Percentiles rank a stretch among this genome's conserved stretches.
Conservation (phyloP, 2,329 filamentous ascomycete genomes). For the Talaromyces sp. region DNA sequence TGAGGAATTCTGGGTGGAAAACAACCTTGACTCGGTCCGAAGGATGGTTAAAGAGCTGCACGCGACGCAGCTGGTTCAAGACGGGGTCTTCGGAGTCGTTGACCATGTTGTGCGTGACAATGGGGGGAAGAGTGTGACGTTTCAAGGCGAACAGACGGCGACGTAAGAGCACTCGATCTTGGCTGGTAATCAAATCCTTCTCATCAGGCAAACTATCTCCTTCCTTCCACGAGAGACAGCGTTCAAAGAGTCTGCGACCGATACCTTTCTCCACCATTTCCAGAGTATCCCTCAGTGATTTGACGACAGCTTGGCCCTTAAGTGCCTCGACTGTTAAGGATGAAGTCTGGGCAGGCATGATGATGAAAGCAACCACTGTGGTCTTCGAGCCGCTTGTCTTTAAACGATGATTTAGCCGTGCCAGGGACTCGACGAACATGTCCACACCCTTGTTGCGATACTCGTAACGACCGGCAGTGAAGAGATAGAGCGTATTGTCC, state of each 20-base stretch:
- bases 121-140: slow-evolving; percentile 80
- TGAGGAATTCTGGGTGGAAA: slow-evolving; percentile 97
- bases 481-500: slow-evolving; percentile 96
- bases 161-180: slow-evolving; percentile 88
- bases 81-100: slow-evolving; percentile 93
- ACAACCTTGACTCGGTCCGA: slow-evolving; percentile 94
- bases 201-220: slow-evolving; percentile 91
- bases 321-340: slow-evolving; percentile 93
- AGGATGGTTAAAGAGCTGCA: slow-evolving; percentile 95
- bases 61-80: slow-evolving; percentile 89
- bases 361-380: slow-evolving; percentile 95
- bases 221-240: slow-evolving; percentile 91
- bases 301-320: slow-evolving; percentile 95
- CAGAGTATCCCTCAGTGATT: slow-evolving; percentile 88
- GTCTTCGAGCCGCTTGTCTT: slow-evolving; percentile 82
- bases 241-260: slow-evolving; percentile 89
- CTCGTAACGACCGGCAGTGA: slow-evolving; percentile 95
- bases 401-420: slow-evolving; percentile 87
- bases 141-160: slow-evolving; percentile 96
- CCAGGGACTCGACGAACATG: slow-evolving; percentile 98
- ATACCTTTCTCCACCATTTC: slow-evolving; percentile 90
- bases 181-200: slow-evolving; percentile 88
- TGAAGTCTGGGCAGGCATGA: slow-evolving; percentile 95
- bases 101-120: slow-evolving; percentile 98
- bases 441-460: slow-evolving; percentile 98